Conservation (phyloP, 2,329 filamentous ascomycete genomes). For the Ceratocystis diversiconidia region DNA sequence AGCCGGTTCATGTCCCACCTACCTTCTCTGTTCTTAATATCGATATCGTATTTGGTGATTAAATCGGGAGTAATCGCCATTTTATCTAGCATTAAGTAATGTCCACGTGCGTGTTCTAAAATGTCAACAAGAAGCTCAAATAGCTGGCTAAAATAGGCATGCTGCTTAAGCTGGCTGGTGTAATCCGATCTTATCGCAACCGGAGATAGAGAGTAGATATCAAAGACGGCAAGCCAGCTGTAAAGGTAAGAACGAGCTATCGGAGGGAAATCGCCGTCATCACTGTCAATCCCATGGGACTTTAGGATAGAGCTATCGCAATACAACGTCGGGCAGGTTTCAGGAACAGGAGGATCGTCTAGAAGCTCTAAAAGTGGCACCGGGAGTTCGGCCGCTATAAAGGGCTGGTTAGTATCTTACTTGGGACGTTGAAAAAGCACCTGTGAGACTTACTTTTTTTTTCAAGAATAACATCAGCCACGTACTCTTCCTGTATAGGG, state of each 20-base stretch:
- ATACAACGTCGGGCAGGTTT: constrained; percentile 36
- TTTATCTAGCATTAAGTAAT: constrained; percentile 59
- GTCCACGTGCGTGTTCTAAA: constrained; percentile 61
- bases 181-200: constrained; percentile 75
- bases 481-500: constrained; percentile 62
- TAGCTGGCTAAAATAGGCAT: constrained; percentile 52
- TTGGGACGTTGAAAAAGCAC: constrained; percentile 15
- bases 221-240: constrained; percentile 81
- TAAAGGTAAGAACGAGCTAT: constrained; percentile 58
- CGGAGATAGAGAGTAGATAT: constrained; percentile 64
- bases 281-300: background rate
- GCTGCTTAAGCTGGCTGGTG: constrained; percentile 60
- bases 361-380: background rate
- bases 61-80: constrained; percentile 44
- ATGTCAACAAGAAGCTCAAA: constrained; percentile 73
- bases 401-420: background rate
- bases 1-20: constrained; percentile 59
- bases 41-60: constrained; percentile 40
- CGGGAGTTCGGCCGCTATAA: constrained; percentile 5
- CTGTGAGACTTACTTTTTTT: constrained; percentile 38
- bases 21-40: constrained; percentile 43
- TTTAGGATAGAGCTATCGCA: background rate
- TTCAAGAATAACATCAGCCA: constrained; percentile 60
- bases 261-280: background rate
- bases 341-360: constrained; percentile 20